A percentile compares a stretch with the other conserved stretches of the same genome.
phyloP scores from a whole-genome alignment of 257 asterid genomes.

The Fraxinus cuspidata region DNA sequence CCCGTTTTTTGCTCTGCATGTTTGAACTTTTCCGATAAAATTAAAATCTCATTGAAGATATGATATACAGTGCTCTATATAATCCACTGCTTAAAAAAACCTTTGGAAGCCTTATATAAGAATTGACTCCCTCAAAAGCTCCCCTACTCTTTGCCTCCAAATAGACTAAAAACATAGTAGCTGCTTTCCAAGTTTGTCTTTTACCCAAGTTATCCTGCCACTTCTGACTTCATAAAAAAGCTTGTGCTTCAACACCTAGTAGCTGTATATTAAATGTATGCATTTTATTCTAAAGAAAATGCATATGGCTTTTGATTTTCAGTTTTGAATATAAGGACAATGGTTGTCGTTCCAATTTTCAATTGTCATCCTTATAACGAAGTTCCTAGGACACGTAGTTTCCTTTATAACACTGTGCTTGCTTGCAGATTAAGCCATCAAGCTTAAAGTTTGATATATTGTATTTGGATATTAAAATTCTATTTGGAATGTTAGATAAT shows the following conservation, averaged over 20 bases:
- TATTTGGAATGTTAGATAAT: neutral
- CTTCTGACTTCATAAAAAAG: neutral
- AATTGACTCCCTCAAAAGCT: slow-evolving; percentile 7
- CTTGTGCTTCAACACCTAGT: slow-evolving; percentile 5
- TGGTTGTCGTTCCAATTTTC: neutral
- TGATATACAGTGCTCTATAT: neutral
- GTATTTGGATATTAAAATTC: neutral
- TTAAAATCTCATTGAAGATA: neutral
- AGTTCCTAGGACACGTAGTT: neutral
- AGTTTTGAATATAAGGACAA: slow-evolving; percentile 1
- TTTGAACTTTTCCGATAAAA: neutral
- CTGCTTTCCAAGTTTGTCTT: neutral
- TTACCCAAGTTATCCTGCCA: slow-evolving; percentile 9
- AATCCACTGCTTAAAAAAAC: neutral
- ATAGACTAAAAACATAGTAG: slow-evolving; percentile 4
- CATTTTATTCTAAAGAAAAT: neutral
- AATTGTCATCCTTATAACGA: neutral
- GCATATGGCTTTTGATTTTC: neutral
- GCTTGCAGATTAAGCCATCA: too few relatives aligned
- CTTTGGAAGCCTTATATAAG: neutral
- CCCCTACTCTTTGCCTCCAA: neutral
- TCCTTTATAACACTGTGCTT: neutral
- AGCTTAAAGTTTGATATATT: neutral
- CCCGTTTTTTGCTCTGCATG: neutral
- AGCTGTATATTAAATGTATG: neutral